These are phyloP conservation scores for Arbutus unedo DNA, from an alignment of 148 eudicot species.

Conservation along the genomic window DNA sequence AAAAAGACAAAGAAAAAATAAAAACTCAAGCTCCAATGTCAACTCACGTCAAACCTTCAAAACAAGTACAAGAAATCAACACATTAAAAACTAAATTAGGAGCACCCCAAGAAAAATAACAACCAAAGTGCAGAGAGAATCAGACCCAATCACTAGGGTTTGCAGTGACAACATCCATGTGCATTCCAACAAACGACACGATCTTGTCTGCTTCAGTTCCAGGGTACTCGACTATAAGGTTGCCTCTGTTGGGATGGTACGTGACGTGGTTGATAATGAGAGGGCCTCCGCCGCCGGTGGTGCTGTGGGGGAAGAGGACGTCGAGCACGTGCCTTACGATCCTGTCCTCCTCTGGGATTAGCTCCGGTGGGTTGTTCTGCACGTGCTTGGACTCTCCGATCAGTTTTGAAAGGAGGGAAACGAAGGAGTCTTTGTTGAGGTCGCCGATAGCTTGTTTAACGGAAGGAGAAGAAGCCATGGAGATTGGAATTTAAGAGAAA, in stretches of 20 bases:
- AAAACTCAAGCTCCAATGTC: neutral
- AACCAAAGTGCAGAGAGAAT: neutral
- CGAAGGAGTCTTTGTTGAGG: constrained; percentile 62
- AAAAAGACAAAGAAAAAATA: neutral
- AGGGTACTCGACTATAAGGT: constrained; percentile 90
- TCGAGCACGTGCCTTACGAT: constrained; percentile 71
- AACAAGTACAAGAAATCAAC: neutral
- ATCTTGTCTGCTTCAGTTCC: constrained; percentile 62
- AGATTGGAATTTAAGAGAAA: neutral
- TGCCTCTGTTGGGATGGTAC: constrained; percentile 69
- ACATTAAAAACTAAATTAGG: neutral
- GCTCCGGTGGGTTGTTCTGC: constrained; percentile 96
- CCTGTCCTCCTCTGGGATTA: constrained; percentile 90
- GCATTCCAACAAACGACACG: constrained; percentile 93
- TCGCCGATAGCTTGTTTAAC: constrained; percentile 51
- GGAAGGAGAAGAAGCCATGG: constrained; percentile 25
- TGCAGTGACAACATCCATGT: constrained; percentile 99
- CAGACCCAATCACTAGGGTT: constrained; percentile 81
- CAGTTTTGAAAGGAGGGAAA: constrained; percentile 59
- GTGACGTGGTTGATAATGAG: constrained; percentile 70
- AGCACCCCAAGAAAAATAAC: neutral
- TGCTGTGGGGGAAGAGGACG: constrained; percentile 61
- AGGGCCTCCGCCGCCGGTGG: constrained; percentile 71
- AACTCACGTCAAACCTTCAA: neutral
- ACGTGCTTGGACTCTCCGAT: constrained; percentile 83